Percentiles rank a stretch among this genome's conserved stretches.
These are phyloP conservation scores for Neophaeococcomyces aloes DNA, from an alignment of 2,329 filamentous ascomycete genomes.

Conservation along the genomic window DNA sequence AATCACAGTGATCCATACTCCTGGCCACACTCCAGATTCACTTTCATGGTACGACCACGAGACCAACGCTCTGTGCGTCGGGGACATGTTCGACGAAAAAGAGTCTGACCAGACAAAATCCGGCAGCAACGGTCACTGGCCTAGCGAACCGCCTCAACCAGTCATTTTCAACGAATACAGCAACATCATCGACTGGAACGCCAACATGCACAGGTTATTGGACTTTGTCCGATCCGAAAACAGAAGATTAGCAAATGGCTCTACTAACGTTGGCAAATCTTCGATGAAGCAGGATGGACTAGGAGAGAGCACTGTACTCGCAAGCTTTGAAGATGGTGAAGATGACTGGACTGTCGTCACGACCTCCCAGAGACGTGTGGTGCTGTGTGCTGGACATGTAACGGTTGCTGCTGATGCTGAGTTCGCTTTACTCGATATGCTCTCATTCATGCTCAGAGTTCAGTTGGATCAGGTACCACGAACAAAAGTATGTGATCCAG, in stretches of 20 bases:
- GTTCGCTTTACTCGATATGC: slow-evolving; percentile 11
- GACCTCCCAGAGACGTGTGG: slow-evolving; percentile 7
- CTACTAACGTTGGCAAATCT: too few species aligned
- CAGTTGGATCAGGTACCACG: slow-evolving; percentile 9
- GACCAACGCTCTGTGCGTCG: slow-evolving; percentile 13
- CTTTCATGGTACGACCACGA: slow-evolving; percentile 19
- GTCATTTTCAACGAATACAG: slow-evolving; percentile 16
- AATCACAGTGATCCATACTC: slow-evolving; percentile 15
- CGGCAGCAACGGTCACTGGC: slow-evolving; percentile 12
- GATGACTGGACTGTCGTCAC: slow-evolving; percentile 6
- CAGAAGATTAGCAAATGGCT: slow-evolving; percentile 1
- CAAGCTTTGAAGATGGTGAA: neutral
- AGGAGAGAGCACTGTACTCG: too few species aligned
- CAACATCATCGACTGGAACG: slow-evolving; percentile 10
- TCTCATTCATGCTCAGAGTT: slow-evolving; percentile 13
- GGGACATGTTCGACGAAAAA: slow-evolving; percentile 20
- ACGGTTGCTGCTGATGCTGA: slow-evolving; percentile 15
- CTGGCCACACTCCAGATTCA: slow-evolving; percentile 20
- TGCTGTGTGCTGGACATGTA: slow-evolving; percentile 15
- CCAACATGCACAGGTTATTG: slow-evolving; percentile 6
- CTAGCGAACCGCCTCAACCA: slow-evolving; percentile 16
- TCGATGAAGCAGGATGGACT: too few species aligned
- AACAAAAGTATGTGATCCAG: neutral
- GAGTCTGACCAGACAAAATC: slow-evolving; percentile 11
- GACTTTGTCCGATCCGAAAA: slow-evolving; percentile 8